Percentiles rank a stretch among this genome's conserved stretches.
Conservation (phyloP, 345 rosid species). For the Barbarea vulgaris region DNA sequence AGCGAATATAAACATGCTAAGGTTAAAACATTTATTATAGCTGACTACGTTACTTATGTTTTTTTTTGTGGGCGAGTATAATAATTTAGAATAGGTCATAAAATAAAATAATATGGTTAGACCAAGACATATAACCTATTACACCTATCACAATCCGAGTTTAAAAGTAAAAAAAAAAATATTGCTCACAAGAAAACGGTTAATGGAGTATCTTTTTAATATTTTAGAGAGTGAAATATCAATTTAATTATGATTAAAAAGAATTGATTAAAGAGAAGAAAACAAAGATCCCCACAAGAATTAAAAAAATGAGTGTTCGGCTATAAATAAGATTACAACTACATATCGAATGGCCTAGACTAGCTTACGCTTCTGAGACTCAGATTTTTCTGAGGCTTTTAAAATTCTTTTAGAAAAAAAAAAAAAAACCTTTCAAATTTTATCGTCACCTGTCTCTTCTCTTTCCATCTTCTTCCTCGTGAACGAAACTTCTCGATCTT, state of each 20-base stretch:
- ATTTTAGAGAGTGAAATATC: not conserved
- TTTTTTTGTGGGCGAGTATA: not conserved
- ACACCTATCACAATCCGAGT: not conserved
- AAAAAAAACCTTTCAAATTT: not conserved
- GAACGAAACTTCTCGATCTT: slow-evolving; percentile 32
- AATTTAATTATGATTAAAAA: not conserved
- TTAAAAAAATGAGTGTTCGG: not conserved
- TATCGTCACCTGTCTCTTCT: slow-evolving; percentile 19
- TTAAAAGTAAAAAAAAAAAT: not conserved
- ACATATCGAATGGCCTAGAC: slow-evolving; percentile 35
- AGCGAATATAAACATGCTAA: not conserved
- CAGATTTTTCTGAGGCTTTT: slow-evolving; percentile 4
- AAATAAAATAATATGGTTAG: not conserved
- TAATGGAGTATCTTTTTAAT: not conserved
- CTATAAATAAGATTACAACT: slow-evolving; percentile 33
- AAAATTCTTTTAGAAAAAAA: not conserved
- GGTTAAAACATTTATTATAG: not conserved
- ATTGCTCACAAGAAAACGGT: not conserved
- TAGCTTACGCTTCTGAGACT: not conserved
- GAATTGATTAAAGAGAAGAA: not conserved
- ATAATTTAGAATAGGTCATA: not conserved
- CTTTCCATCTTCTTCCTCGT: slow-evolving; percentile 41
- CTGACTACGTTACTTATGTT: not conserved
- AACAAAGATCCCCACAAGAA: not conserved
- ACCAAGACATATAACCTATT: not conserved